Evolutionary conservation across 805 yeast genomes (phyloP), one percentile per base, ranked within the genome.

Genomic region (Candida boidinii): DNA sequence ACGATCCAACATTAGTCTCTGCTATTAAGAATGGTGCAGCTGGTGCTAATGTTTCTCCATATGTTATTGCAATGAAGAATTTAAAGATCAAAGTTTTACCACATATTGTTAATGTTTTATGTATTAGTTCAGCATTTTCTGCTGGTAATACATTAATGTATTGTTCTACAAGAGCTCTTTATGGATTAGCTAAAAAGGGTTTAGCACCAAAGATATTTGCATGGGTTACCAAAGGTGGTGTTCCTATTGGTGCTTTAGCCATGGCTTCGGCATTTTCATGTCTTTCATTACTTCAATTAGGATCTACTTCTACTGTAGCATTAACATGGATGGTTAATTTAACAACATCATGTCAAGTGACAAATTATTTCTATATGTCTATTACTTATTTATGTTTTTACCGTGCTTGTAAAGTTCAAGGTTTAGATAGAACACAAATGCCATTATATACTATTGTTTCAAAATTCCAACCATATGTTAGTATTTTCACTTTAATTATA

Each of bases 71-170:
- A 3, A 85, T 86, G 86, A 67, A 65, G 35, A 73, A 77, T 40
- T 58, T 84, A 47, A 69, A 73, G 1, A 79, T 86, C 34, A 70
- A 62, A 22, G 78, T 70, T 0, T 62, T 85, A 30, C 94, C 94
- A 21, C 73, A 79, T 48, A 67, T 86, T 39, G 86, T 87, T 36
- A 87, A 87, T 55, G 94, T 74, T 1, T 71, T 84, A 20, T 67
- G 86, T 35, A 64, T 86, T 34, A 65, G 84, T 5, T 71, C 92
- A 1, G 81, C 88, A 1, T 79, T 84, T 43, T 77, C 87, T 23
- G 87, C 94, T 2, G 95, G 94, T 33, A 84, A 84, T 53, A 80
- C 90, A 2, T 80, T 76, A 51, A 72, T 82, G 23, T 83, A 73
- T 49, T 76, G 86, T 39, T 78, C 90, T 0, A 71, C 86, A 7